These are phyloP conservation scores for Hypholoma sublateritium DNA, from an alignment of 768 basidiomycete species.

Conservation along the genomic window DNA sequence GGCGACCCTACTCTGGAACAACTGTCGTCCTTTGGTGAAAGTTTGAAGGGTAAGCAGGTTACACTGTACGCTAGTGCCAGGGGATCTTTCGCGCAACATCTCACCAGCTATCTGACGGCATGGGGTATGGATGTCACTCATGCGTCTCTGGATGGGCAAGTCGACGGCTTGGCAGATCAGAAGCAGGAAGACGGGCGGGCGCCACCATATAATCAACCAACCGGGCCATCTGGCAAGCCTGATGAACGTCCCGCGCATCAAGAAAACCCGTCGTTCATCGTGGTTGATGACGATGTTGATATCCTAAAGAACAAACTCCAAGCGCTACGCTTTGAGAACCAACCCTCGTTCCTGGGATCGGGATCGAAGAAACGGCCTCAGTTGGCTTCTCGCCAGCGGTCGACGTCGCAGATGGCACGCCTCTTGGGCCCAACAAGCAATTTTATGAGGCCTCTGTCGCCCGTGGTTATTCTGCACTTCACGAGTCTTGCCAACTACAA, in stretches of 20 bases:
- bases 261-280: conserved; percentile 57
- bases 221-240: neutral
- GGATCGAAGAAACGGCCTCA: conserved; percentile 64
- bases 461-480: conserved; percentile 80
- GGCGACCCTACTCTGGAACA: conserved; percentile 82
- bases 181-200: conserved; percentile 3
- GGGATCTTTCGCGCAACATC: conserved; percentile 87
- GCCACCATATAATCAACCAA: conserved; percentile 10
- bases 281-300: conserved; percentile 91
- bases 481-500: conserved; percentile 91
- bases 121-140: conserved; percentile 97
- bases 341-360: conserved; percentile 29
- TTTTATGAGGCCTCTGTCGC: conserved; percentile 24
- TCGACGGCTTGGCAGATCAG: conserved; percentile 34
- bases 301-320: conserved; percentile 76
- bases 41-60: conserved; percentile 79
- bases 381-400: conserved; percentile 66
- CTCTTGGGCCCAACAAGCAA: conserved; percentile 35
- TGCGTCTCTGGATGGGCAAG: conserved; percentile 58
- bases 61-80: conserved; percentile 83
- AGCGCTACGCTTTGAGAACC: conserved; percentile 60
- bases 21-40: conserved; percentile 76
- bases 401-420: conserved; percentile 77
- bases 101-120: conserved; percentile 88
- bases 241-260: neutral